Percentiles rank a stretch among this genome's conserved stretches.
phyloP scores from a whole-genome alignment of 352 stramenopile genomes.

The Globisporangium iwayamae region DNA sequence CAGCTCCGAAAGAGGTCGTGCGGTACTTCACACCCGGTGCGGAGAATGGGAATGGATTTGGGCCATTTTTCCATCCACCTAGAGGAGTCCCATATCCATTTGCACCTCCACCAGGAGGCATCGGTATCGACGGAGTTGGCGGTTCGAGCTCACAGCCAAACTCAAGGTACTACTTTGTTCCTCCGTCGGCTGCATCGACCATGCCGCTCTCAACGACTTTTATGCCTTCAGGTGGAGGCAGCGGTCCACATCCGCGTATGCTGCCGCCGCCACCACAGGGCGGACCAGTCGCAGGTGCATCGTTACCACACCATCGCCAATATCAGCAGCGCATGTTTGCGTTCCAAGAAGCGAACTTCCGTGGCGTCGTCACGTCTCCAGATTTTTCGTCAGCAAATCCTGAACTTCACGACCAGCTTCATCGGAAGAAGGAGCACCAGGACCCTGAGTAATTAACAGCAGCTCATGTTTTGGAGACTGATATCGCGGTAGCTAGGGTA shows the following conservation, averaged over 20 bases:
- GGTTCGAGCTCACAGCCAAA: constrained; percentile 6
- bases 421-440: not conserved
- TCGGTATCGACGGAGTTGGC: not conserved
- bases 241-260: not conserved
- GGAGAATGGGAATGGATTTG: constrained; percentile 22
- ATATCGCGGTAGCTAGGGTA: no score
- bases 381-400: constrained; percentile 1
- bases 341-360: constrained; percentile 11
- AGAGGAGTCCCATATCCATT: constrained; percentile 4
- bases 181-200: not conserved
- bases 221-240: not conserved
- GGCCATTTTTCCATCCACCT: constrained; percentile 22
- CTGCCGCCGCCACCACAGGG: constrained; percentile 6
- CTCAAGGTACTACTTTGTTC: constrained; percentile 53
- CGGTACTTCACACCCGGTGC: constrained; percentile 54
- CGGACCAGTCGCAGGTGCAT: not conserved
- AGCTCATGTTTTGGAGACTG: no score
- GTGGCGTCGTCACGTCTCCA: constrained; percentile 10
- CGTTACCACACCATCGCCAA: not conserved
- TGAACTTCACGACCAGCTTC: not conserved
- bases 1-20: constrained; percentile 65
- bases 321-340: constrained; percentile 5
- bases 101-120: constrained; percentile 4
- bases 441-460: not conserved
- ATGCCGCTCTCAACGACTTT: constrained; percentile 4